Base-by-base conservation (phyloP, 1,284 basidiomycete genomes). In the Heterobasidion occidentale region DNA sequence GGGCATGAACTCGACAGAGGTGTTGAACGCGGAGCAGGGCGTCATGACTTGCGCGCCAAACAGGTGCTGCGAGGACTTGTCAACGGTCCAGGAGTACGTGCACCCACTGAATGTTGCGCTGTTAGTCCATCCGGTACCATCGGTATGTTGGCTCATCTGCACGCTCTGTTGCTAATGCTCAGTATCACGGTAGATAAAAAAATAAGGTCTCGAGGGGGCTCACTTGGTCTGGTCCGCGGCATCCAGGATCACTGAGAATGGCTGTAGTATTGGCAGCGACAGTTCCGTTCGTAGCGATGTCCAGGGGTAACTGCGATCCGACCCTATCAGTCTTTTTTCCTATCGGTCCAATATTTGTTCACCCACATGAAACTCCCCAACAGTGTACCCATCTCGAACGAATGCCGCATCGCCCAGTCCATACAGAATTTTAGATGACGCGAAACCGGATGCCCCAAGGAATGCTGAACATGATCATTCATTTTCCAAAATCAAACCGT, bases 401-500 rank as follows among this genome's bases (percentile, higher is more conserved):
- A 81, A 82, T 3, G 74, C 64, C 2, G 78, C 76, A 38, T 73
- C 65, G 0, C 67, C 67, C 2, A 81, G 65, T 54, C 72, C 63
- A 60, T 78, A 83, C 17, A 77, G 63, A 9, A 77, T 71, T 3
- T 71, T 69, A 7, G 79, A 75, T 15, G 76, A 74, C 2, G 79
- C 77, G 58, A 74, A 82, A 7, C 80, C 79, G 5, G 79, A 75
- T 11, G 78, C 79, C 38, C 76, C 74, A 46, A 81, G 63, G 64
- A 80, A 81, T 3, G 73, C 77, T 80, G 58, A 6, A 53, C 9
- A 46, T 35, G 45, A 45, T 36, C 17, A 11, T 33, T 3, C 2
- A 47, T 36, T 35, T 15, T 57, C 11, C 56, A 20, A 33, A 44
- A 9, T 15, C 12, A 6, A 11, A 20, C 34, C 46, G 53, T 17